Evolutionary conservation across 257 asterid genomes (phyloP), one percentile per base, ranked within the genome.

Genomic region (Buddleja alternifolia): DNA sequence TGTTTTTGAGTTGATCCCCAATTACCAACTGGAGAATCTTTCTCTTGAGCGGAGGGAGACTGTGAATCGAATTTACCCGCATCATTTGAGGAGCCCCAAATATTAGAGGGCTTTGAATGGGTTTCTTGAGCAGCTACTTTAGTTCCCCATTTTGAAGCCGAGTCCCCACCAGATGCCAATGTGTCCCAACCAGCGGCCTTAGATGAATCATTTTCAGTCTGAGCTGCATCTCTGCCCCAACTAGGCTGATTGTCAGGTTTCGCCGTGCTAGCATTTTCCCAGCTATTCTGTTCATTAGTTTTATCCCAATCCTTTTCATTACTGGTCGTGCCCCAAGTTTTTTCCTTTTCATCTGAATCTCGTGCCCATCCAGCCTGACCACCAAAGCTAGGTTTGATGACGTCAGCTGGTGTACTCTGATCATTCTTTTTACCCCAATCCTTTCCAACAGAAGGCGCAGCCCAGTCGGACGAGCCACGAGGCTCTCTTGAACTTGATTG

Each of bases 61-160:
- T 50, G 47, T n/a, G 82, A 46, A 48, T 70, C 75, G 4, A 32
- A 16, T 78, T 79, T 84, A 32, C 64, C 55, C 89, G 84, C 77
- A 40, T 79, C 83, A 48, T 58, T 79, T 29, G 87, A 58, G 32
- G 90, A 56, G 12, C 83, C 81, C 85, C 86, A 85, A 25, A 75
- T 14, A 19, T 37, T 55, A 25, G 78, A 73, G 64, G 82, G 45
- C 71, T 71, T 71, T 10, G 83, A 14, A 17, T 47, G 51, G 16
- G 52, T 60, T 34, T 70, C 67, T 69, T 66, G 70, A 32, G 60
- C 81, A 63, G 65, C 56, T 29, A n/a, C 74, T 74, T 74, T 74
- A 45, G 78, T 60, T 29, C 20, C 80, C 85, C 73, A 80, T 37
- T 63, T 63, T 4, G 63, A 36, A 62, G 48, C 59, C 59, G 70